Conservation (phyloP, 2,329 filamentous ascomycete genomes). For the Colletotrichum cuscutae region DNA sequence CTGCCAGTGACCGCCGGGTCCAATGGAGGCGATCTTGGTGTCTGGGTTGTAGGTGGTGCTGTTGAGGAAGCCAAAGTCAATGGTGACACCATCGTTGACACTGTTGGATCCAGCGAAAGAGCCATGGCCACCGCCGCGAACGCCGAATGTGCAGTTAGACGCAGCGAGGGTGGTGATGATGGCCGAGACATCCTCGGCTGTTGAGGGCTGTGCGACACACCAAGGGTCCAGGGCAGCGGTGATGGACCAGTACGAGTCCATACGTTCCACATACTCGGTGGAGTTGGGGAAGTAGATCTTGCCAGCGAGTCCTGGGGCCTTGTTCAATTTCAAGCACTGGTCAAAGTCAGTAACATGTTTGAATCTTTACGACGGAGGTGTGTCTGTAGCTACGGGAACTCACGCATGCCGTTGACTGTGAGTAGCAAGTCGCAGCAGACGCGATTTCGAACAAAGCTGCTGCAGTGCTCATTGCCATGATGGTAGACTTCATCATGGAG, state of each 20-base stretch:
- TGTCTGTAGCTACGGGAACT: neutral
- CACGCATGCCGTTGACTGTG: slow-evolving; percentile 6
- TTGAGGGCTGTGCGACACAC: slow-evolving; percentile 48
- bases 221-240: slow-evolving; percentile 48
- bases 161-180: slow-evolving; percentile 46
- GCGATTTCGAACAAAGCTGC: neutral
- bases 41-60: slow-evolving; percentile 42
- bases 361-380: neutral
- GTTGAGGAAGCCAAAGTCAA: slow-evolving; percentile 49
- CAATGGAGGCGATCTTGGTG: slow-evolving; percentile 44
- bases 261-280: slow-evolving; percentile 41
- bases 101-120: slow-evolving; percentile 46
- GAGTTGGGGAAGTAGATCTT: slow-evolving; percentile 44
- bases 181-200: slow-evolving; percentile 48
- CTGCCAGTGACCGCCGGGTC: slow-evolving; percentile 49
- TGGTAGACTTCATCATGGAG: neutral
- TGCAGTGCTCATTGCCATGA: neutral
- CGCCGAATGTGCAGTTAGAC: slow-evolving; percentile 48
- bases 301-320: slow-evolving; percentile 38
- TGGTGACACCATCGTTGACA: slow-evolving; percentile 48
- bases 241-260: slow-evolving; percentile 49
- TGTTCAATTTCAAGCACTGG: slow-evolving; percentile 42
- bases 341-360: neutral
- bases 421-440: neutral
- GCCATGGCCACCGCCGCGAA: slow-evolving; percentile 51